Evolutionary conservation across 805 yeast species (phyloP), one percentile per base, ranked within the genome.

Genomic region (Saturnispora galanensis): DNA sequence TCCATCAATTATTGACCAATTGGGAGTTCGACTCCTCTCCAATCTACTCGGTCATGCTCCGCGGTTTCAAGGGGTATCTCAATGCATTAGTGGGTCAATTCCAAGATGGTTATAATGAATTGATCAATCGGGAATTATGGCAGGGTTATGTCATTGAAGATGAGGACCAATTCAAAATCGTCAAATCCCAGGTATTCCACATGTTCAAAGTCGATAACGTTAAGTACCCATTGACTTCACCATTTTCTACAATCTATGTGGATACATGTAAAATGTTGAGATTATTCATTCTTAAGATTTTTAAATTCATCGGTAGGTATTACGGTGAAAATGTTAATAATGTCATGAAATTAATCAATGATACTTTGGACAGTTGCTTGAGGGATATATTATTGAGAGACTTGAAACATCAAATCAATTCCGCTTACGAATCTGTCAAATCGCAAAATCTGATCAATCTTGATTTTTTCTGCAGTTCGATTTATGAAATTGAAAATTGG

Each of bases 181-280:
- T 81, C 47, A 70, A 69, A 18, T 73, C 76, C 1, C 71, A 70
- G 4, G 57, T 63, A 29, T 62, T 60, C 44, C 57, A 55, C 38
- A 50, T 47, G 34, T 49, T 56, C 39, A 50, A 47, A 29, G 46
- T 46, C 6, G 47, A 52, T 12, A 57, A 58, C 41, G 62, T 56
- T 50, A 63, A 57, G 7, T 76, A 75, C 47, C 82, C 86, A 2
- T 69, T 78, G 48, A 76, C 81, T 0, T 64, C 90, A 43, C 97
- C 97, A 12, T 93, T 90, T 57, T 85, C 96, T 42, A 83, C 84
- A 46, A 78, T 87, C 48, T 89, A 87, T 56, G 89, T 95, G 21
- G 82, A 86, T 65, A 77, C 87, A 30, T 90, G 97, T 62, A 76
- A 86, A 18, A 79, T 84, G 32, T 62, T 85, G 15, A 71, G 86